phyloP scores from a whole-genome alignment of 306 rosid genomes.

The Cucumis cinereus region DNA sequence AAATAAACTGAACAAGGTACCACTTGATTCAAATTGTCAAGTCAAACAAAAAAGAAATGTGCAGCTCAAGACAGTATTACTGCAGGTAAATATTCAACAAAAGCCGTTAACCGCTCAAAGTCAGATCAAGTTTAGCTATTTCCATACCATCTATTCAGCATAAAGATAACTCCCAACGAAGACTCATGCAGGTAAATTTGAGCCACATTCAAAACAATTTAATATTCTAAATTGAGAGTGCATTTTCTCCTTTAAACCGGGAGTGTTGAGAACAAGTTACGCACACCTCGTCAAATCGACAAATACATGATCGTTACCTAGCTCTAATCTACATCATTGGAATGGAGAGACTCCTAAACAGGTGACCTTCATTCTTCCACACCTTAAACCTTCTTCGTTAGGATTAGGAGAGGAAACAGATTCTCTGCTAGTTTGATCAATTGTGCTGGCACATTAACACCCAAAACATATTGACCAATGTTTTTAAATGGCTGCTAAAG shows the following conservation, averaged over 20 bases:
- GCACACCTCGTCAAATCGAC: not conserved
- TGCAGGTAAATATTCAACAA: not conserved
- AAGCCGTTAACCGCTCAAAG: not conserved
- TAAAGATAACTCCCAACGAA: not conserved
- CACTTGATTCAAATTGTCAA: not conserved
- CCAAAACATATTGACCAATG: too few species aligned
- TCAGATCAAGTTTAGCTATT: not conserved
- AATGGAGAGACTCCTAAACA: not conserved
- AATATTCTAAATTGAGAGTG: not conserved
- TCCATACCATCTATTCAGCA: not conserved
- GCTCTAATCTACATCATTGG: not conserved
- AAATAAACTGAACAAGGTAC: not conserved
- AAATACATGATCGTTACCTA: not conserved
- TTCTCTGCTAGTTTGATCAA: not conserved
- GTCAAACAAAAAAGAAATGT: not conserved
- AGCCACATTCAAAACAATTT: not conserved
- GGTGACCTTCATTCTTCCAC: not conserved
- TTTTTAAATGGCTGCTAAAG: too few species aligned
- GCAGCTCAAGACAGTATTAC: not conserved
- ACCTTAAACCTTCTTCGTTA: not conserved
- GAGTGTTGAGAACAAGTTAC: not conserved
- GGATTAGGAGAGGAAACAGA: not conserved
- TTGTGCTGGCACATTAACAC: not conserved
- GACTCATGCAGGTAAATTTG: not conserved
- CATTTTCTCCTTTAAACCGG: not conserved